Conservation (phyloP, 257 asterid genomes). For the Ballota nigra region DNA sequence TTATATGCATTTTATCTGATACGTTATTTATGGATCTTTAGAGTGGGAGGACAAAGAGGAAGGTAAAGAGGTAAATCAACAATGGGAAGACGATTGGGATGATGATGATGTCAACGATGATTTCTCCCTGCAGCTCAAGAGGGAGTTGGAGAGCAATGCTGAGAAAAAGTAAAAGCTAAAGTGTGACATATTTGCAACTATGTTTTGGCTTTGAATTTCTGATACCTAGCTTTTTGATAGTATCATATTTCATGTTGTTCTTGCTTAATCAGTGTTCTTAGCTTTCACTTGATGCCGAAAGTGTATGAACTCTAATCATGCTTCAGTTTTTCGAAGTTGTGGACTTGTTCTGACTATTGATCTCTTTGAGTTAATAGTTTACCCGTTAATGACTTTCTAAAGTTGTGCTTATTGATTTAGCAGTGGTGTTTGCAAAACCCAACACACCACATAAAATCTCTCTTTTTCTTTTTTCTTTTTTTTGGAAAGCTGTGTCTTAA, state of each 20-base stretch:
- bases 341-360: too few relatives aligned
- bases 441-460: too few relatives aligned
- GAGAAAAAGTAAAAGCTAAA: conserved; percentile 64
- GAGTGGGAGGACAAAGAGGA: conserved; percentile 78
- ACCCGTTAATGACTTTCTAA: too few relatives aligned
- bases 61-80: conserved; percentile 72
- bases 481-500: too few relatives aligned
- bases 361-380: too few relatives aligned
- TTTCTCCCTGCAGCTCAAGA: conserved; percentile 83
- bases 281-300: not conserved
- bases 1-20: conserved; percentile 3
- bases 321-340: too few relatives aligned
- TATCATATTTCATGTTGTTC: conserved; percentile 3
- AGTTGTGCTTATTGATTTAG: too few relatives aligned
- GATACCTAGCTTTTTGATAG: not conserved
- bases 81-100: conserved; percentile 99
- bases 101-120: conserved; percentile 92
- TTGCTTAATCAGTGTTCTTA: not conserved
- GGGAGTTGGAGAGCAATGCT: conserved; percentile 67
- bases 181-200: too few relatives aligned
- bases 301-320: too few relatives aligned
- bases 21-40: conserved; percentile 9
- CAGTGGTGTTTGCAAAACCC: too few relatives aligned
- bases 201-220: conserved; percentile 6
- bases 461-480: too few relatives aligned